These are phyloP conservation scores for Neopestalotiopsis sp. DNA, from an alignment of 2,329 filamentous ascomycete species.

Conservation along the genomic window DNA sequence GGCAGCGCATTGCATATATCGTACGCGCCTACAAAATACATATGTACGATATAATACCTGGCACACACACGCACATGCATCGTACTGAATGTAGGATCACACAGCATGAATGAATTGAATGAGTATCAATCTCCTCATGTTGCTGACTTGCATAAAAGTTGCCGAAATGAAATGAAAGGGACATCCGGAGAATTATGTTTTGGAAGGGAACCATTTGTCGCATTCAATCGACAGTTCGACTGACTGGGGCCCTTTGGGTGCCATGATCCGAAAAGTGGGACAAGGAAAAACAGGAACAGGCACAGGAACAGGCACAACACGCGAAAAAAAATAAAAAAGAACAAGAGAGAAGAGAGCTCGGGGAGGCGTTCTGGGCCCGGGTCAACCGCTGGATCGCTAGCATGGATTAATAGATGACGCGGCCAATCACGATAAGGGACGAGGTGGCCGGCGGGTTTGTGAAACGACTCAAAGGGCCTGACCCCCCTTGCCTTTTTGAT, in stretches of 20 bases:
- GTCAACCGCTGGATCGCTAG: conserved; percentile 12
- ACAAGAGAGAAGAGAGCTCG: too few species aligned
- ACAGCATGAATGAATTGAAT: neutral
- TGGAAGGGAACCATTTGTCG: neutral
- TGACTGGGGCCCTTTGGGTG: neutral
- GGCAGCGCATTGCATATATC: neutral
- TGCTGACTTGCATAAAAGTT: neutral
- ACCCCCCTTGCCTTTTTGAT: neutral
- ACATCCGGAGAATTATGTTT: conserved; percentile 8
- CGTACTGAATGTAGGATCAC: too few species aligned
- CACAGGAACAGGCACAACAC: too few species aligned
- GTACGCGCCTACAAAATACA: neutral
- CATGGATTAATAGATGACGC: conserved; percentile 11
- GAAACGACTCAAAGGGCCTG: conserved; percentile 10
- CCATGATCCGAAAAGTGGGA: neutral
- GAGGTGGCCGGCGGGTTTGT: conserved; percentile 2
- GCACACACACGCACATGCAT: too few species aligned
- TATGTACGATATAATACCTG: too few species aligned
- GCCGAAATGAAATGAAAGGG: conserved; percentile 3
- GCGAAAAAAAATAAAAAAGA: too few species aligned
- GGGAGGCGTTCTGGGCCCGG: conserved; percentile 6
- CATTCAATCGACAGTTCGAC: neutral
- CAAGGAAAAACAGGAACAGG: neutral
- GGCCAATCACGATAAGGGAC: conserved; percentile 6
- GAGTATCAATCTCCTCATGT: neutral